Evolutionary conservation across 2,329 filamentous ascomycete genomes (phyloP).

Genomic region (Amphichorda felina): DNA sequence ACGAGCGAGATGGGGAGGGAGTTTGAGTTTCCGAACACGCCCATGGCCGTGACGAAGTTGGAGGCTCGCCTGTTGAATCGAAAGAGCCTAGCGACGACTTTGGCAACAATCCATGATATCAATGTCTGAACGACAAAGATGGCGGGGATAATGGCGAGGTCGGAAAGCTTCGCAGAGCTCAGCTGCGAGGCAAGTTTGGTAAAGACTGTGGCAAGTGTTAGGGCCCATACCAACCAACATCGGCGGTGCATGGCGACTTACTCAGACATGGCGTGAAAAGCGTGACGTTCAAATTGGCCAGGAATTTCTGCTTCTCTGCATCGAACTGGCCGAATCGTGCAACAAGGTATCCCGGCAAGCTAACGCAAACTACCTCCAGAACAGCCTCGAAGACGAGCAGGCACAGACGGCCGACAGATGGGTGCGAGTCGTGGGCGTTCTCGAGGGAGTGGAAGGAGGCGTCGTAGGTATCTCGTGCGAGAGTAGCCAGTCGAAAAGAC

Average conservation of each 20-base stretch:
- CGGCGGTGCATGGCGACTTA: no score
- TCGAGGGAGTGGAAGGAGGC: conserved; percentile 27
- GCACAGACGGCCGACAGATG: conserved; percentile 55
- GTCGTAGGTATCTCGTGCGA: conserved; percentile 26
- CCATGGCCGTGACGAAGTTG: conserved; percentile 97
- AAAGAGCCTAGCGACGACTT: conserved; percentile 60
- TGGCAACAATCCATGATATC: conserved; percentile 72
- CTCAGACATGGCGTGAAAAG: conserved; percentile 95
- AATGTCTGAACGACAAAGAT: conserved; percentile 79
- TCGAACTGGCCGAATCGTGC: conserved; percentile 87
- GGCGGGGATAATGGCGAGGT: conserved; percentile 86
- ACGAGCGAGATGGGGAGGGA: conserved; percentile 94
- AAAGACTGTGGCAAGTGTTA: no score
- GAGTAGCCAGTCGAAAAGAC: conserved; percentile 29
- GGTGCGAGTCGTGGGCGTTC: conserved; percentile 41
- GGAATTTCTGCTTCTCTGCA: conserved; percentile 89
- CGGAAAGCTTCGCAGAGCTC: conserved; percentile 77
- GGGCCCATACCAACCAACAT: no score
- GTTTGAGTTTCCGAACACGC: conserved; percentile 95
- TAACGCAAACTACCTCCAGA: conserved; percentile 89
- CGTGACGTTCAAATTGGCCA: conserved; percentile 91
- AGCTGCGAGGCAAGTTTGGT: conserved; percentile 93
- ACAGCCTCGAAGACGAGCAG: conserved; percentile 91
- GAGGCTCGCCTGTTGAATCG: conserved; percentile 73
- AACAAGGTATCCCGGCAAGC: conserved; percentile 85